Conservation (phyloP, 2,329 filamentous ascomycete genomes). For the Fusarium lyarnte region DNA sequence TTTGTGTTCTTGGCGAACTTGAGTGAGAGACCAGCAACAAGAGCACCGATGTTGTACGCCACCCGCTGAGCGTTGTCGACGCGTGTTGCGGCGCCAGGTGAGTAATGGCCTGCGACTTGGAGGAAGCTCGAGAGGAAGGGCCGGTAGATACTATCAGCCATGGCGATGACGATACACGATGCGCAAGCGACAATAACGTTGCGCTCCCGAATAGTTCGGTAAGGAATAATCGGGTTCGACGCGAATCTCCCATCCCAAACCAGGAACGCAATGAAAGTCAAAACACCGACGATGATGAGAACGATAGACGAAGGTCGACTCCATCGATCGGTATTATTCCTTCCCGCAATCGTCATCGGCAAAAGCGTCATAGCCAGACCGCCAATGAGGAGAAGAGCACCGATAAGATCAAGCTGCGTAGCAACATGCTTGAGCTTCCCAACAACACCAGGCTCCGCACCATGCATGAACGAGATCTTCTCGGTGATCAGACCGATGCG, state of each 20-base stretch:
- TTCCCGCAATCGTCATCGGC: conserved; percentile 27
- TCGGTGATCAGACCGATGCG: conserved; percentile 4
- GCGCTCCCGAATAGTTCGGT: conserved; percentile 29
- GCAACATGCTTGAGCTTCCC: conserved; percentile 10
- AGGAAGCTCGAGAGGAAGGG: conserved; percentile 28
- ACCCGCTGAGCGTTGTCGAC: conserved; percentile 30
- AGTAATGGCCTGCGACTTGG: conserved; percentile 22
- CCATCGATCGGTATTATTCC: conserved; percentile 30
- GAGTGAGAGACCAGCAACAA: not conserved
- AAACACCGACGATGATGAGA: conserved; percentile 11
- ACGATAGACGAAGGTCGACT: conserved; percentile 24
- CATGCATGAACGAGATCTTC: conserved; percentile 2
- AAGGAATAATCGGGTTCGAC: conserved; percentile 21
- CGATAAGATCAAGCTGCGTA: conserved; percentile 13
- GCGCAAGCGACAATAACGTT: conserved; percentile 30
- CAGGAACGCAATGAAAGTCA: conserved; percentile 9
- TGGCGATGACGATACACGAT: conserved; percentile 23
- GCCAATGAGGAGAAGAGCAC: conserved; percentile 20
- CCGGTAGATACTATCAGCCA: conserved; percentile 32
- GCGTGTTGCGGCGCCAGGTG: conserved; percentile 22
- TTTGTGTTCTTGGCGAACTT: conserved; percentile 32
- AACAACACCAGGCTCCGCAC: not conserved
- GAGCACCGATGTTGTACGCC: conserved; percentile 17
- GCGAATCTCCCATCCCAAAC: conserved; percentile 30
- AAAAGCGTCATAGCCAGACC: conserved; percentile 30